Evolutionary conservation across 805 yeast species (phyloP), one percentile per base, ranked within the genome.

Genomic region (Candida coquimbonensis): DNA sequence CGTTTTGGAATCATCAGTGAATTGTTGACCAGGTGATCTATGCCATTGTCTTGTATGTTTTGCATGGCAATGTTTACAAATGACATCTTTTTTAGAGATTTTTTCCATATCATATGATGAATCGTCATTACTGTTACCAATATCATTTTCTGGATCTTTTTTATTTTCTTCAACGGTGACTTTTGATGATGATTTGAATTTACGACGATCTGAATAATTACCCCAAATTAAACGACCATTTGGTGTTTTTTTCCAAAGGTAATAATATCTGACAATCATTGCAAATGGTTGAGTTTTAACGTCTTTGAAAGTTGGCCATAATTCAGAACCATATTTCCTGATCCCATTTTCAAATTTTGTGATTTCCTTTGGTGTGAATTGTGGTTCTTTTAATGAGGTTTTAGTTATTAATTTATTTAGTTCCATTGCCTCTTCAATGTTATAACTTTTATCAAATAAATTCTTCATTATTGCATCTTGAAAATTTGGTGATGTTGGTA

Each of bases 201-300:
- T 84, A 53, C 79, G 79, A 43, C 95, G 65, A 1, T 93, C 95
- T 38, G 80, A 81, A 58, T 66, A 87, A 56, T 82, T 80, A 33
- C 87, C 96, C 95, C 97, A 87, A 16, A 88, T 84, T 37, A 61
- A 59, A 50, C 76, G 80, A 0, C 97, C 97, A 38, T 72, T 72
- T 29, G 75, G 68, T 0, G 96, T 83, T 61, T 90, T 90, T 64
- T 90, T 90, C 98, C 98, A 91, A 44, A 87, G 67, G 56, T 91
- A 91, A 57, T 88, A 91, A 60, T 74, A 89, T 47, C 97, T 66
- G 2, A 91, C 98, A 51, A 89, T 71, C 82, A 83, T 86, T 0
- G 90, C 76, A 45, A 80, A 68, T 0, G 88, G 69, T 54, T 86
- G 95, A 0, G 89, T 74, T 29, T 74, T 75, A n/a, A 91, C 93